Base-by-base conservation (phyloP, 208 protist species). In the Acanthamoeba lenticulata region DNA sequence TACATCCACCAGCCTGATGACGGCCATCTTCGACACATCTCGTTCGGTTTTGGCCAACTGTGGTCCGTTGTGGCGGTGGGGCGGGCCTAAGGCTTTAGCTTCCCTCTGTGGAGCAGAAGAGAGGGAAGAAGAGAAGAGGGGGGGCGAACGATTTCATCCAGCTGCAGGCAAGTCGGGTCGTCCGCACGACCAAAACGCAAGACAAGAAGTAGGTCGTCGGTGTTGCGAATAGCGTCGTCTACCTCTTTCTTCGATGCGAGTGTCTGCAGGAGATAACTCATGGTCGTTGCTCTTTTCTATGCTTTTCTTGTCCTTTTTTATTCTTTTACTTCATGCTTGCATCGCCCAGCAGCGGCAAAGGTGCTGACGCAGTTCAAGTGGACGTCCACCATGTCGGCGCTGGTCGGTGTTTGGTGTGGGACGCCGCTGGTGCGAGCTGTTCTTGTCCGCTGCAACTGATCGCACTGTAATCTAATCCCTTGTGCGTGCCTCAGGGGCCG, bases 151-250 rank as follows among this genome's bases (percentile, higher is more conserved):
- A 95, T 95, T 36, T 96, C 81, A 89, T 96, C 95, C n/a, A 95
- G 93, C 49, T 91, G 77, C 83, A 95, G 24, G 92, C 95, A 96
- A 34, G 62, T 93, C 45, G 57, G 21, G 40, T 96, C 95, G 3
- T 38, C 60, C 1, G 94, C 94, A 27, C 95, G 42, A 1, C 95
- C 95, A 94, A 96, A 96, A 1, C 95, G 85, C 11, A 96, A 77
- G 49, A 96, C 93, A 9, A 96, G 49, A 27, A 96, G 38, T 52
- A 90, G 77, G 85, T 96, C 95, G 6, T 95, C 79, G n/a, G 94
- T 96, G 19, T 94, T 69, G 24, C 67, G 88, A 36, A 96, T 96
- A 24, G 77, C 95, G 9, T 94, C 40, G 49, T 96, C 95, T 9
- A 96, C 83, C 49, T 96, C 95, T 9, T 65, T 13, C 91, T 96